These are phyloP conservation scores for Pestalotiopsis sp. DNA, from an alignment of 2,329 filamentous ascomycete species.

Conservation along the genomic window DNA sequence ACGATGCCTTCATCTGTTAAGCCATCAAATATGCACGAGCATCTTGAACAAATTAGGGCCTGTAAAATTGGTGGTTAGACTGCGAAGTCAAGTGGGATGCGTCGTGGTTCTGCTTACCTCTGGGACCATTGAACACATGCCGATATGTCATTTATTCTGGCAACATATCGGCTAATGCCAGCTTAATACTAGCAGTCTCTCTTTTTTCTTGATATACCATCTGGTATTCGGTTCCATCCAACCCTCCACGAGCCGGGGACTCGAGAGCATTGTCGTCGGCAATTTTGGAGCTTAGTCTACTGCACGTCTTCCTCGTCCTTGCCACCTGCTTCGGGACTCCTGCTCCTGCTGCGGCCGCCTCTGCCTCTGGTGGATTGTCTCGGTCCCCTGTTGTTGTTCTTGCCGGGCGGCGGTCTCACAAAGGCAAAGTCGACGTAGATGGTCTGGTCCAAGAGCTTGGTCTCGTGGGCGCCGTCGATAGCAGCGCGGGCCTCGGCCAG, in stretches of 20 bases:
- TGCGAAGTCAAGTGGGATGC: not conserved
- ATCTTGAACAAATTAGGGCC: not conserved
- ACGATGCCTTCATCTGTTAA: not conserved
- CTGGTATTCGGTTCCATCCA: not conserved
- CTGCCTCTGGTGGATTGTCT: conserved; percentile 40
- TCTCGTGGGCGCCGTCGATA: conserved; percentile 76
- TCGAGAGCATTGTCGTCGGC: not conserved
- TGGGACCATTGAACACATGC: not conserved
- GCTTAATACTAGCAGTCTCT: conserved; percentile 9
- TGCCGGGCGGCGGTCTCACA: conserved; percentile 74
- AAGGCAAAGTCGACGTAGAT: conserved; percentile 84
- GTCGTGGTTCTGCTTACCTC: conserved; percentile 11
- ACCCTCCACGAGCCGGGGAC: not conserved
- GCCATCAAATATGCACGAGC: not conserved
- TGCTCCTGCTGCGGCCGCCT: conserved; percentile 49
- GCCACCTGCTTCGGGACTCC: conserved; percentile 32
- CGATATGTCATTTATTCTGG: conserved; percentile 22
- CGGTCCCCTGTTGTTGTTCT: conserved; percentile 46
- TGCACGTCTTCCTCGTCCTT: conserved; percentile 7
- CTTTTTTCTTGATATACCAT: not conserved
- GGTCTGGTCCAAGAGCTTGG: conserved; percentile 80
- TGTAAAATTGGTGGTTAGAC: not conserved
- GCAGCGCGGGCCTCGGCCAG: conserved; percentile 79
- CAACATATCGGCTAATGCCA: conserved; percentile 35
- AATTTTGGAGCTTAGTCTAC: not conserved